Base-by-base conservation (phyloP, 2,329 filamentous ascomycete species). In the Penicillium sp. region DNA sequence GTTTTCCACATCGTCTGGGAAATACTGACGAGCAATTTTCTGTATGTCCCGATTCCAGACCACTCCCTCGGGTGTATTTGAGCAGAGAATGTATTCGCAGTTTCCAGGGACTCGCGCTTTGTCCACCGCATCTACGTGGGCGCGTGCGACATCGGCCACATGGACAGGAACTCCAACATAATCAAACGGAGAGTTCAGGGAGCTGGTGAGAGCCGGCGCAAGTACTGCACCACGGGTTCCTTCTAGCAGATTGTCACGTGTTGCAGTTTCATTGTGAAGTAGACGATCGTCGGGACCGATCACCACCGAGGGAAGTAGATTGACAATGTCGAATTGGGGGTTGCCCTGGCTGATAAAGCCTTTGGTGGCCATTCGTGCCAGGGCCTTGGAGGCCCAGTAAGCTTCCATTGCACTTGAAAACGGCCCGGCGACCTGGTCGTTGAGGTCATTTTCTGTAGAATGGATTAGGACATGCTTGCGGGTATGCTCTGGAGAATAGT, bases 331-430 rank as follows among this genome's bases (percentile, higher is more conserved):
- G 7, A 40, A 40, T 18, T 40, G 35, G n/a, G 35, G 2, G 1
- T 20, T 15, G n/a, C 11, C 26, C 6, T 18, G 6, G 18, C n/a
- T 7, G 3, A 47, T 12, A 47, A 70, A 68, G 33, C 59, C 35
- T 12, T 60, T 60, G 2, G 66, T 68, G 3, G 60, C 64, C 20
- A 60, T 35, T 8, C 67, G 59, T 37, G 69, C 62, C 1, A 65
- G 60, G 1, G 65, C 63, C 54, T 71, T 72, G 20, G 62, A 62
- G n/a, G 64, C 65, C 25, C 61, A 62, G 42, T 73, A 71, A 3
- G 69, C 69, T 62, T 70, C 63, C 56, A 71, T 64, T 41, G 61
- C 27, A 5, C 15, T 49, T 3, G 29, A 15, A 54, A 41, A 61
- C 2, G 61, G 48, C 1, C 53, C 42, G 14, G 15, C 22, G 18